Evolutionary conservation across 768 basidiomycete species (phyloP), one percentile per base, ranked within the genome.

Genomic region (Gloeophyllum trabeum): DNA sequence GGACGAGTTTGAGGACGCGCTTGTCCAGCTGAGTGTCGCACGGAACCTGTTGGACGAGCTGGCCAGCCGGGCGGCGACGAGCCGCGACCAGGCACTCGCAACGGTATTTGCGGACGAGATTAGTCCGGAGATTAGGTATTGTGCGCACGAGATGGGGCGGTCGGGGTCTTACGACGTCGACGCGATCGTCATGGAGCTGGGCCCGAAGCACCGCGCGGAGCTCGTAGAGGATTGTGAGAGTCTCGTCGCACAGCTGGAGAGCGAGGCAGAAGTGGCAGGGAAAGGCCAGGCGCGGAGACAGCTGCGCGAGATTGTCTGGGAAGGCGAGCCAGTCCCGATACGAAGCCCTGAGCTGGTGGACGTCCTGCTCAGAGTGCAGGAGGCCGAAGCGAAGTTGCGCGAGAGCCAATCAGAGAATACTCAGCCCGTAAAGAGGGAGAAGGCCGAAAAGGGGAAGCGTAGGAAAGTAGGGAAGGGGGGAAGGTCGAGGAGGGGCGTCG

Each of bases 271-370:
- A n/a, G 58, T 51, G 21, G 61, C 52, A 3, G 56, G 53, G 6
- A 62, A 61, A 39, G 66, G 56, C 6, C 61, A 57, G 6, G 67
- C 60, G 22, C 70, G 67, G 54, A 75, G 70, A 56, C 76, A 69
- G 56, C 64, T 94, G 43, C 64, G 63, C 40, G 61, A 70, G 40
- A 61, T 91, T 25, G 48, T 66, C 2, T 96, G 91, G 88, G 90
- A 91, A 47, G 89, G 76, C 4, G 72, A 82, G 50, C 75, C 76
- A 0, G 76, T 98, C 4, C 88, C 91, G 14, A 71, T 96, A 35
- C 74, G 93, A 42, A 91, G 84, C 53, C 89, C 90, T 0, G 92
- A 98, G 60, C 65, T 97, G 44, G 93, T 96, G 37, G 86, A 83
- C 52, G 85, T 87, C 23, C 63, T 96, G 43, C 61, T 89, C 48